Conservation (phyloP, 208 protist genomes). For the Crithidia thermophila region DNA sequence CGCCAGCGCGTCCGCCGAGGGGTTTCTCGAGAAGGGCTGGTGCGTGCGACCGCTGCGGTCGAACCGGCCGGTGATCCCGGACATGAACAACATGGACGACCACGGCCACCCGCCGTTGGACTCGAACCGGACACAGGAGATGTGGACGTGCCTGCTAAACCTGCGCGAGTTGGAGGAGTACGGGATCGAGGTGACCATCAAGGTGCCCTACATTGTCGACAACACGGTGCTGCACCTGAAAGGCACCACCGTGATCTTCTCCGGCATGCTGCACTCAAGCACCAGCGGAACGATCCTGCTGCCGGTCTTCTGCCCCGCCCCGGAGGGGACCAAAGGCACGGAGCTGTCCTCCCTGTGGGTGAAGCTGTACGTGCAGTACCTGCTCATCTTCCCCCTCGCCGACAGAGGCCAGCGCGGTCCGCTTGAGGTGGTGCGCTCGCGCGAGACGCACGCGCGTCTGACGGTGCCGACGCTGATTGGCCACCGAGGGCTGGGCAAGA, state of each 20-base stretch:
- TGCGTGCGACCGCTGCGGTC: constrained; percentile 56
- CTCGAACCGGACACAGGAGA: constrained; percentile 33
- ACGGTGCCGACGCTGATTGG: constrained; percentile 70
- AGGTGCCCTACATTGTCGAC: constrained; percentile 30
- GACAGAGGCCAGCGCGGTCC: constrained; percentile 38
- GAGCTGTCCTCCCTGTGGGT: constrained; percentile 40
- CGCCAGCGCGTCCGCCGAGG: background rate
- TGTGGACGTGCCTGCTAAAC: constrained; percentile 47
- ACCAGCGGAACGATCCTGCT: constrained; percentile 42
- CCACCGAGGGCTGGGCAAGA: constrained; percentile 82
- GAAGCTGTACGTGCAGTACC: constrained; percentile 73
- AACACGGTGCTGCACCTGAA: constrained; percentile 20
- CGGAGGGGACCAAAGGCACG: constrained; percentile 15
- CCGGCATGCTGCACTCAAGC: constrained; percentile 43
- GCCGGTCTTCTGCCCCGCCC: constrained; percentile 29
- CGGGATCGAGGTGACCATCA: constrained; percentile 44
- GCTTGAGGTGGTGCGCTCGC: constrained; percentile 68
- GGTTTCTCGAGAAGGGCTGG: constrained; percentile 39
- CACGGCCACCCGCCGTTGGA: constrained; percentile 28
- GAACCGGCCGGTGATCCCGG: constrained; percentile 33
- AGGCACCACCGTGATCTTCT: constrained; percentile 38
- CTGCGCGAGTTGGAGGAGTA: constrained; percentile 38
- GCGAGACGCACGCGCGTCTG: constrained; percentile 47
- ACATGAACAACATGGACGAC: constrained; percentile 21
- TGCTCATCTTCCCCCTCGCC: constrained; percentile 43